Base-by-base conservation (phyloP, 768 basidiomycete genomes). In the Coprinellus micaceus region DNA sequence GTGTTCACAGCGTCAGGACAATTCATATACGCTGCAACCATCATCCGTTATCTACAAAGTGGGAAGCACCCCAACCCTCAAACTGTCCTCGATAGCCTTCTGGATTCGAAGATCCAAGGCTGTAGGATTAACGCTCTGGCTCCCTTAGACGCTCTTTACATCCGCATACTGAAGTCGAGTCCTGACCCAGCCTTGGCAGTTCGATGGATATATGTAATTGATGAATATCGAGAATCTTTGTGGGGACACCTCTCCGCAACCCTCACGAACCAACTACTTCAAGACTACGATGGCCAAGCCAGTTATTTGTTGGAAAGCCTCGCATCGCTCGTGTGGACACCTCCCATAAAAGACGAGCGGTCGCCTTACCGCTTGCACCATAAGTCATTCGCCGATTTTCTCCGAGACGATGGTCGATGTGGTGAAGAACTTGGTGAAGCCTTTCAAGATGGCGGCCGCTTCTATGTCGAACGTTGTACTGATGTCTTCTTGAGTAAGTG, bases 1-100 rank as follows among this genome's bases (percentile, higher is more conserved):
- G 59, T 5, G 56, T 58, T 37, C 54, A 54, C 33, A 54, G 58
- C 22, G 53, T 60, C 30, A 57, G 59, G 40, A 17, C 40, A 43
- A 17, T 43, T 43, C 40, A 21, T 43, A 15, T 9, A 10, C n/a
- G 10, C 40, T 5, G 44, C 62, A 13, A 54, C 52, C 1, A 54
- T 60, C 13, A 49, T 54, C 12, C 52, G 50, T 9, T 63, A 39
- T 39, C 30, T 63, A 12, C 41, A 52, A 19, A 22, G 28, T 25
- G 33, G 33, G 33, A 13, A 21, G 43, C 11, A 53, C 52, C 30
- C 61, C 61, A 25, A 28, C n/a, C 19, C 40, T 43, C 13, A 15
- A 43, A 9, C 10, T 9, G 7, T 5, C 6, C 40, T 43, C 7
- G 33, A 33, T 33, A 13, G 7, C 6, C 5, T 21, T 21, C 9